Conservation (phyloP, 2,329 filamentous ascomycete genomes). For the Trichoderma hamatum region DNA sequence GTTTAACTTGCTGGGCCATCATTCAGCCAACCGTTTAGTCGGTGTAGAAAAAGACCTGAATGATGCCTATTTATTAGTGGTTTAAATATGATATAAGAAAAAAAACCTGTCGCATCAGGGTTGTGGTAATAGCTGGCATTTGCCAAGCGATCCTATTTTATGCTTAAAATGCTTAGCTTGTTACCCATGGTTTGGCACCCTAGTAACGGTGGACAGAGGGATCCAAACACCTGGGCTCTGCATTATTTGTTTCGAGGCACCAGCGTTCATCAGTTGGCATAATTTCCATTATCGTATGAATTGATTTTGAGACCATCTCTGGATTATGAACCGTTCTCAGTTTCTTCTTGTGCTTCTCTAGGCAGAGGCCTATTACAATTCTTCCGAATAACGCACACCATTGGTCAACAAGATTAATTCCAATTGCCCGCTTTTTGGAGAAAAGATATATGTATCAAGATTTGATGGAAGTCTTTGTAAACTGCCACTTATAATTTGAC, state of each 20-base stretch:
- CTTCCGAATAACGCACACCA: no score
- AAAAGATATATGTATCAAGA: no score
- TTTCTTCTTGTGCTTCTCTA: no score
- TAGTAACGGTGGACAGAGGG: not conserved
- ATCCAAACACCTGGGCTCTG: not conserved
- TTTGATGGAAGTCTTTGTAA: no score
- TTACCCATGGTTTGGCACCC: not conserved
- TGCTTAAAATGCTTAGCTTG: constrained; percentile 2
- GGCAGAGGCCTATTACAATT: no score
- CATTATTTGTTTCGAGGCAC: not conserved
- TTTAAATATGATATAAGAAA: not conserved
- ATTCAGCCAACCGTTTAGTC: not conserved
- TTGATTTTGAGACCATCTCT: not conserved
- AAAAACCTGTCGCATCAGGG: not conserved
- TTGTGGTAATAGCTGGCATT: not conserved
- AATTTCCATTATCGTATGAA: not conserved
- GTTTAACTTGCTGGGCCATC: not conserved
- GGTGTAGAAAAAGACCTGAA: not conserved
- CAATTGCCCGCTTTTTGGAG: no score
- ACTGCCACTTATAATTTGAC: no score
- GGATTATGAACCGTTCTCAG: no score
- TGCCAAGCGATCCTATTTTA: constrained; percentile 5
- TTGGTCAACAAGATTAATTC: no score
- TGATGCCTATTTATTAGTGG: not conserved
- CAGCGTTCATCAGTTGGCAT: not conserved